Evolutionary conservation across 176 grass and related monocot species (phyloP).

Genomic region (Avena eriantha): DNA sequence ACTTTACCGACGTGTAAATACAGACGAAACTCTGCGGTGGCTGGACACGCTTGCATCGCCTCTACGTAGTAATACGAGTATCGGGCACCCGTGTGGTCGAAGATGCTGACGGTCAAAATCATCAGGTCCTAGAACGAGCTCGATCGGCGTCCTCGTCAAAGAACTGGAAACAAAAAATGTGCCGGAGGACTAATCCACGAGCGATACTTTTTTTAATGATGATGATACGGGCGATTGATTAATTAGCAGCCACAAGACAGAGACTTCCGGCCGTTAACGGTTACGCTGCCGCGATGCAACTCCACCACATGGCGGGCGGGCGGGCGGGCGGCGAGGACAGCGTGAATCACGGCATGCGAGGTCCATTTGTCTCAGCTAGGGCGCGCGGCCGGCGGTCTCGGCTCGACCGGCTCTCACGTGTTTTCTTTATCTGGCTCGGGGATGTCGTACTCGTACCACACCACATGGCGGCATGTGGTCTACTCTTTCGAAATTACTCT

Average conservation of each 20-base stretch:
- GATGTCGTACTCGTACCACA: no score
- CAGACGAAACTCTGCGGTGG: no score
- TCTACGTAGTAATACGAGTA: no score
- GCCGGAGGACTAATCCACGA: not conserved
- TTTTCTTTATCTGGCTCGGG: no score
- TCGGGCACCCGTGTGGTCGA: no score
- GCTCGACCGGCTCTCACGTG: not conserved
- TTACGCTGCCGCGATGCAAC: not conserved
- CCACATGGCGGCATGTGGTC: no score
- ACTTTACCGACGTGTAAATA: not conserved
- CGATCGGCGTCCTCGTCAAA: no score
- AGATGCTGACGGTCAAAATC: no score
- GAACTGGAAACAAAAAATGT: not conserved
- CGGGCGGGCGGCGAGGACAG: not conserved
- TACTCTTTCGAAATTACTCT: no score
- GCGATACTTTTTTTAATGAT: not conserved
- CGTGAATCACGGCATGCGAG: conserved; percentile 35
- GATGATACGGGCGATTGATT: not conserved
- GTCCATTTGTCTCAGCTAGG: not conserved
- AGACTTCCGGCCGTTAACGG: conserved; percentile 37
- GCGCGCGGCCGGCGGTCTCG: not conserved
- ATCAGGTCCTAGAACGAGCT: no score
- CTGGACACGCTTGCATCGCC: no score
- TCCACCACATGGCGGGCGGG: conserved; percentile 43
- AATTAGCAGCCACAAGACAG: not conserved